These are phyloP conservation scores for Paecilomyces formosus DNA, from an alignment of 2,329 filamentous ascomycete genomes.

Conservation along the genomic window DNA sequence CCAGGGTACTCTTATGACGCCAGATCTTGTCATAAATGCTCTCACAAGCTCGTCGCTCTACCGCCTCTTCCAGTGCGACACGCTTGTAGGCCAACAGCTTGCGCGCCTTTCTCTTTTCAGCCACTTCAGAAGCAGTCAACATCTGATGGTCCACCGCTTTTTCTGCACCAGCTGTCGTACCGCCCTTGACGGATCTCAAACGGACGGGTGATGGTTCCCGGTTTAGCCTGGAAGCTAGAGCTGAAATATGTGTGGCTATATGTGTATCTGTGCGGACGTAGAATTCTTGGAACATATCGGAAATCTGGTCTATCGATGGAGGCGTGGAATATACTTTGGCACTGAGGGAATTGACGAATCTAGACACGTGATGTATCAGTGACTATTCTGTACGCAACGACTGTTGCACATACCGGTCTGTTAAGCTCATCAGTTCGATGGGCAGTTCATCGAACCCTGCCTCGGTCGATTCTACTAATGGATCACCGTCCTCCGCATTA, in stretches of 20 bases:
- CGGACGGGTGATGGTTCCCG: constrained; percentile 56
- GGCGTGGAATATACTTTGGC: constrained; percentile 81
- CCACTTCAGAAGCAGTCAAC: constrained; percentile 80
- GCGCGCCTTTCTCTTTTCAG: constrained; percentile 69
- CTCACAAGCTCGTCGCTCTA: constrained; percentile 79
- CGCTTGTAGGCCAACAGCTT: constrained; percentile 72
- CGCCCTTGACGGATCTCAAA: constrained; percentile 50
- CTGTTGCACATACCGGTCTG: constrained; percentile 59
- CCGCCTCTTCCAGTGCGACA: constrained; percentile 74
- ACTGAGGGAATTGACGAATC: constrained; percentile 83
- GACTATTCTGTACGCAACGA: not conserved
- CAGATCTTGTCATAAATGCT: constrained; percentile 83
- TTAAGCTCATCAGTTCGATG: constrained; percentile 84
- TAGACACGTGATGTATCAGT: constrained; percentile 25
- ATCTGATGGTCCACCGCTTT: constrained; percentile 62
- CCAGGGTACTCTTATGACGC: constrained; percentile 82
- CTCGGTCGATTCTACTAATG: constrained; percentile 36
- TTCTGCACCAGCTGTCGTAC: constrained; percentile 37
- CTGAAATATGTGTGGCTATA: constrained; percentile 79
- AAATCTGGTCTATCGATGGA: constrained; percentile 72
- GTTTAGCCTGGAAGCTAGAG: constrained; percentile 66
- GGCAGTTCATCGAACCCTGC: constrained; percentile 82
- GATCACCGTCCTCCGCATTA: constrained; percentile 21
- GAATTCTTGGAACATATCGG: constrained; percentile 89
- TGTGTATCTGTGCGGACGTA: constrained; percentile 74